A percentile compares a stretch with the other conserved stretches of the same genome.
These are phyloP conservation scores for Saccharum hybrid DNA, from an alignment of 202 grass and related monocot genomes.

Conservation along the genomic window DNA sequence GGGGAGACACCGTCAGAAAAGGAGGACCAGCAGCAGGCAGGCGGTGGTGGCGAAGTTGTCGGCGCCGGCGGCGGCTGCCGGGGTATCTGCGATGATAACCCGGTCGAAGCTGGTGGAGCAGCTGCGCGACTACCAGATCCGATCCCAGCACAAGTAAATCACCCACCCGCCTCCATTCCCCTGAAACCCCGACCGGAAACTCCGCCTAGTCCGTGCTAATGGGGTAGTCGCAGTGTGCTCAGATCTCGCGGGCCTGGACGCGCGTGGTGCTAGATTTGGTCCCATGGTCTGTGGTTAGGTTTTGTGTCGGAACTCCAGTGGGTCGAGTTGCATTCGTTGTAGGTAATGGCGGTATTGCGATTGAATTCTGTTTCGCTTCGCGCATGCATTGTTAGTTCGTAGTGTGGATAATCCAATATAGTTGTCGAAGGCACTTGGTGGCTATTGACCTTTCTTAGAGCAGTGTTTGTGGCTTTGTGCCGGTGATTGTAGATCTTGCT, in stretches of 20 bases:
- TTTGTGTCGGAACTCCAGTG: neutral
- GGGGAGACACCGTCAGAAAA: neutral
- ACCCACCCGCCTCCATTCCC: constrained; percentile 8
- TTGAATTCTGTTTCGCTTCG: constrained; percentile 5
- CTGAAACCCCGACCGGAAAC: neutral
- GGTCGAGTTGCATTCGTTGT: neutral
- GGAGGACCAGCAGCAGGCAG: constrained; percentile 9
- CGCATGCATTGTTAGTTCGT: constrained; percentile 10
- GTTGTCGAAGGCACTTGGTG: neutral
- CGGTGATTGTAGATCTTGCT: constrained; percentile 10
- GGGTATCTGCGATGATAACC: constrained; percentile 81
- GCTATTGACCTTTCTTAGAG: neutral
- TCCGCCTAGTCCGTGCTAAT: neutral
- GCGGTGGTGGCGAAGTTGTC: constrained; percentile 43
- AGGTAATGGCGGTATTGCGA: constrained; percentile 2
- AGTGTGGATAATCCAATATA: neutral
- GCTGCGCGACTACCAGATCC: constrained; percentile 98
- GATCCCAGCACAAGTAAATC: constrained; percentile 96
- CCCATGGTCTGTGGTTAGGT: neutral
- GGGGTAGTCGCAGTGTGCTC: neutral
- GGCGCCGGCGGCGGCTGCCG: constrained; percentile 29
- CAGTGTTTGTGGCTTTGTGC: neutral
- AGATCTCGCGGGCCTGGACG: constrained; percentile 38
- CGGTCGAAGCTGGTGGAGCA: constrained; percentile 98
- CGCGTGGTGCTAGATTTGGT: neutral